Percentiles rank a stretch among this genome's conserved stretches.
phyloP scores from a whole-genome alignment of 164 flowering plant genomes.

The grape (Vitis vinifera) region DNA sequence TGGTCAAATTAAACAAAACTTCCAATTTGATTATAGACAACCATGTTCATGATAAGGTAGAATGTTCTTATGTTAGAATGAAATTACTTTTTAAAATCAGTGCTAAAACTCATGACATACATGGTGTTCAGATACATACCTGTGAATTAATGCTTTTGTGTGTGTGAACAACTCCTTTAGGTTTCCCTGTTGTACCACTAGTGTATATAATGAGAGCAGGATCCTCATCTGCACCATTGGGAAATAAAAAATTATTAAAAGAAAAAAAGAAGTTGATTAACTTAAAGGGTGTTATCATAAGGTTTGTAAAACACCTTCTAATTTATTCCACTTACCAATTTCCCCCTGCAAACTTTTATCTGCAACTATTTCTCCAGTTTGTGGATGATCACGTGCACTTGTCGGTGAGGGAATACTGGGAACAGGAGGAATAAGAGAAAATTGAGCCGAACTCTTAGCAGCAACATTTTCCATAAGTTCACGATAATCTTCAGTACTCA shows the following conservation, averaged over 20 bases:
- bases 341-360: conserved; percentile 22
- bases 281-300: background rate
- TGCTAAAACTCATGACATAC: background rate
- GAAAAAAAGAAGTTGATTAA: background rate
- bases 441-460: conserved; percentile 59
- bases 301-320: conserved; percentile 34
- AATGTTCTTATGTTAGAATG: too few species aligned
- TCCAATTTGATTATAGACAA: background rate
- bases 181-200: conserved; percentile 99
- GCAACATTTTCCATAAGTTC: conserved; percentile 80
- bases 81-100: background rate
- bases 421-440: conserved; percentile 68
- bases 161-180: conserved; percentile 98
- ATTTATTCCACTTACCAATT: conserved; percentile 24
- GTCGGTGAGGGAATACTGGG: conserved; percentile 30
- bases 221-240: conserved; percentile 52
- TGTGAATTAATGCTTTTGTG: conserved; percentile 79
- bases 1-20: background rate
- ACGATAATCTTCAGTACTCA: conserved; percentile 81
- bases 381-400: conserved; percentile 17
- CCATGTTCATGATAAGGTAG: background rate
- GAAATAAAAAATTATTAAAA: background rate
- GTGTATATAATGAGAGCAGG: conserved; percentile 91
- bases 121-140: conserved; percentile 37
- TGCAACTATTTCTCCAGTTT: conserved; percentile 24